These are phyloP conservation scores for Boletus insuetus DNA, from an alignment of 768 basidiomycete species.

Conservation along the genomic window DNA sequence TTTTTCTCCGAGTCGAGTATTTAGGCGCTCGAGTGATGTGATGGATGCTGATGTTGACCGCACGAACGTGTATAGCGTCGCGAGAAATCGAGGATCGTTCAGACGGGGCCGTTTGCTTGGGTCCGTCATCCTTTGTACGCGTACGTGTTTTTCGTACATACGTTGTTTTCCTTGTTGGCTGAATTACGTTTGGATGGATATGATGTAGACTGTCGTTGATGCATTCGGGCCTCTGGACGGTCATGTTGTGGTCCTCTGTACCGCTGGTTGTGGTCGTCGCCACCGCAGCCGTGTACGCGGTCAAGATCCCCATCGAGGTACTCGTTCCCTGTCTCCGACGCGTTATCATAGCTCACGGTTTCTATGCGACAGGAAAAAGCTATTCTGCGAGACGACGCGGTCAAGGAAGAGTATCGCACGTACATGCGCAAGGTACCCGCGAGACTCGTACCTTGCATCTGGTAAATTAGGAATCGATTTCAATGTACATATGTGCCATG, in stretches of 20 bases:
- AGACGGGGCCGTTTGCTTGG: constrained; percentile 15
- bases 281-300: background rate
- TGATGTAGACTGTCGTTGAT: background rate
- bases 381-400: constrained; percentile 3
- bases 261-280: background rate
- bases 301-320: constrained; percentile 13
- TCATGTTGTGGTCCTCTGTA: constrained; percentile 12
- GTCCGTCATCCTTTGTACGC: constrained; percentile 12
- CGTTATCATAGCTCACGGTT: background rate
- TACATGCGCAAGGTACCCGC: constrained; percentile 14
- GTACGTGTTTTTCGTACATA: background rate
- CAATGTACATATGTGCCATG: too few species aligned
- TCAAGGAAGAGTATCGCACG: constrained; percentile 6
- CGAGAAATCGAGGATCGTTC: constrained; percentile 9
- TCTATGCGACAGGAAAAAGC: constrained; percentile 1
- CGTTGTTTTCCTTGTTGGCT: background rate
- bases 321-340: too few species aligned
- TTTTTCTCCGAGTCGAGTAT: background rate
- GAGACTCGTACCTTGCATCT: constrained; percentile 10
- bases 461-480: background rate
- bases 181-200: background rate
- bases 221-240: background rate
- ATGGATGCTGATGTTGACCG: too few species aligned
- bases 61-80: constrained; percentile 1
- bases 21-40: too few species aligned